Percentiles rank a stretch among this genome's conserved stretches.
phyloP scores from a whole-genome alignment of 805 yeast genomes.

The Lipomyces sp. region DNA sequence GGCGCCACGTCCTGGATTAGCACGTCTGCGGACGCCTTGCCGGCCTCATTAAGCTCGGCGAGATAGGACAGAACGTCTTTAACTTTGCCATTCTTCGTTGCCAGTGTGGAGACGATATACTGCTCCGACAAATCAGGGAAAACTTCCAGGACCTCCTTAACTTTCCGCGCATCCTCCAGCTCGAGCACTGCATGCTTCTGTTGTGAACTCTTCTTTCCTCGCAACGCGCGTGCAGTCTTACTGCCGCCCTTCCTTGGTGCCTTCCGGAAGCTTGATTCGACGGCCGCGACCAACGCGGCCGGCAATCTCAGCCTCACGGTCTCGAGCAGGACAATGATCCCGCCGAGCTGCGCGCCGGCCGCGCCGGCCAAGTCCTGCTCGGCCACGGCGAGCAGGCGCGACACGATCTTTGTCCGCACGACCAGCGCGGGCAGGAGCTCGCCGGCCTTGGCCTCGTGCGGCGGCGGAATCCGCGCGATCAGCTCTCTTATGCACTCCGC shows the following conservation, averaged over 20 bases:
- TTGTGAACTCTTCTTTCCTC: background rate
- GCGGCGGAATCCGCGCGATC: conserved; percentile 17
- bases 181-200: background rate
- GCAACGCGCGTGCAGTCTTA: background rate
- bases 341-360: background rate
- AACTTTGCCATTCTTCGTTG: background rate
- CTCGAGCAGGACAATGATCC: conserved; percentile 16
- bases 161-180: conserved; percentile 8
- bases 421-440: conserved; percentile 20
- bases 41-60: conserved; percentile 4
- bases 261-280: conserved; percentile 3
- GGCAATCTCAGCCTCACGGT: conserved; percentile 8
- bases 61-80: conserved; percentile 16
- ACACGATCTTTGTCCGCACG: conserved; percentile 14
- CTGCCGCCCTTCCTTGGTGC: background rate
- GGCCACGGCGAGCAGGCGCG: background rate
- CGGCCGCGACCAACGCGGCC: background rate
- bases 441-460: conserved; percentile 7
- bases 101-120: conserved; percentile 1
- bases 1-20: background rate
- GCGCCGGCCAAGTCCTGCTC: background rate
- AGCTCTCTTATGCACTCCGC: background rate
- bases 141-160: conserved; percentile 9
- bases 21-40: background rate
- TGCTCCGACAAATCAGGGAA: conserved; percentile 13